Evolutionary conservation across 2,329 filamentous ascomycete species (phyloP).

Genomic region (Colletotrichum coccodes): DNA sequence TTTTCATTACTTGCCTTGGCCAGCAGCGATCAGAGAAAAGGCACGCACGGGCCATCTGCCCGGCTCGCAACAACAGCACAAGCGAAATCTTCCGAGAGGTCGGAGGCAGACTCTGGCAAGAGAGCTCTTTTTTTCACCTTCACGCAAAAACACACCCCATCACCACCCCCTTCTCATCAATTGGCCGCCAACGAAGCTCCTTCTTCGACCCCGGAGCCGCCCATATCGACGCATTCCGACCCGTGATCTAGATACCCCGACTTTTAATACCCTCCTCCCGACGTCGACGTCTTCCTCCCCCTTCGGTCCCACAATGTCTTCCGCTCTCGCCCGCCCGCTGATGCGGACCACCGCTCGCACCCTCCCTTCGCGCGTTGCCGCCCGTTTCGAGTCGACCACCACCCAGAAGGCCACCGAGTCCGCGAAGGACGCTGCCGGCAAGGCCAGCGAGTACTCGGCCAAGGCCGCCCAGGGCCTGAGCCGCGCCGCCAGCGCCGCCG

Average conservation of each 20-base stretch:
- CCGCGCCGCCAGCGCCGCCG: constrained; percentile 82
- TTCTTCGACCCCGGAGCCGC: constrained; percentile 39
- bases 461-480: constrained; percentile 88
- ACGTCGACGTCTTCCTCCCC: constrained; percentile 16
- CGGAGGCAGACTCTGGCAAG: constrained; percentile 28
- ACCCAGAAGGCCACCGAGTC: constrained; percentile 57
- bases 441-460: constrained; percentile 57
- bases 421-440: constrained; percentile 51
- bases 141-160: constrained; percentile 33
- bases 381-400: constrained; percentile 71
- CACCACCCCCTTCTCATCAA: constrained; percentile 44
- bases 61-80: constrained; percentile 38
- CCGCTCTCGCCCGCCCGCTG: constrained; percentile 53
- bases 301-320: constrained; percentile 39
- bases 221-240: constrained; percentile 38
- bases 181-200: constrained; percentile 43
- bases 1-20: constrained; percentile 21
- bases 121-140: constrained; percentile 35
- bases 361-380: constrained; percentile 54
- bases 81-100: constrained; percentile 57
- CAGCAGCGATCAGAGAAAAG: neutral
- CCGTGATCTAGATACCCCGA: constrained; percentile 22
- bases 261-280: constrained; percentile 15
- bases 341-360: constrained; percentile 58
- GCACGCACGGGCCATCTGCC: constrained; percentile 27